phyloP scores from a whole-genome alignment of 768 basidiomycete species.

The Baorangia bicolor region DNA sequence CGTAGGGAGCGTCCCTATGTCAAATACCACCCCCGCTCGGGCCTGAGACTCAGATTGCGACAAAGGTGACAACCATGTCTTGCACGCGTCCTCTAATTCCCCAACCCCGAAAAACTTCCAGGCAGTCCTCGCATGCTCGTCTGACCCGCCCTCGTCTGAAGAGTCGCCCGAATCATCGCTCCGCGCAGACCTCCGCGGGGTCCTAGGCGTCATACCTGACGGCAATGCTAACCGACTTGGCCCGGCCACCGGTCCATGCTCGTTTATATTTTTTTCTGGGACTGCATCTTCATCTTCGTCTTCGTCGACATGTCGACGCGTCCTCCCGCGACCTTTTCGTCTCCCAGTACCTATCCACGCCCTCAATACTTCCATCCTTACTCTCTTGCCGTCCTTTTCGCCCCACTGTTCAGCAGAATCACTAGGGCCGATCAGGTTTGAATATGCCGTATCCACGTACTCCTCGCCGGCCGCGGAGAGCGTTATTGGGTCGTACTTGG shows the following conservation, averaged over 20 bases:
- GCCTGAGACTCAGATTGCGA: conserved; percentile 1
- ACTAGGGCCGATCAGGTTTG: conserved; percentile 62
- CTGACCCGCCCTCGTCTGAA: conserved; percentile 41
- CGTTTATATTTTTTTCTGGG: neutral
- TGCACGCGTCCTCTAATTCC: conserved; percentile 21
- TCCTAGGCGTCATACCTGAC: neutral
- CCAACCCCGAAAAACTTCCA: conserved; percentile 51
- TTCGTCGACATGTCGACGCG: conserved; percentile 22
- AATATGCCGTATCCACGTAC: conserved; percentile 51
- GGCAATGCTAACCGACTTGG: neutral
- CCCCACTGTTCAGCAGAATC: conserved; percentile 58
- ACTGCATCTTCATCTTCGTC: conserved; percentile 16
- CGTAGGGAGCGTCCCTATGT: conserved; percentile 17
- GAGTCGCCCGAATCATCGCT: conserved; percentile 45
- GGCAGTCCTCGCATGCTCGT: conserved; percentile 56
- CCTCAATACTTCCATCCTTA: conserved; percentile 45
- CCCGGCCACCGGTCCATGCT: neutral
- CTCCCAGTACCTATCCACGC: conserved; percentile 39
- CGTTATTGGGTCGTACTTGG: neutral
- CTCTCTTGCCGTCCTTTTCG: conserved; percentile 43
- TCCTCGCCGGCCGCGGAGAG: conserved; percentile 12
- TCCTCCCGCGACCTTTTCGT: conserved; percentile 37
- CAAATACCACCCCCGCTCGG: neutral
- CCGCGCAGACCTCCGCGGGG: conserved; percentile 10
- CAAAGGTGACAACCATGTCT: conserved; percentile 21